Evolutionary conservation across 202 grass and related monocot species (phyloP), one percentile per base, ranked within the genome.

Genomic region (Schoenoplectus triqueter): DNA sequence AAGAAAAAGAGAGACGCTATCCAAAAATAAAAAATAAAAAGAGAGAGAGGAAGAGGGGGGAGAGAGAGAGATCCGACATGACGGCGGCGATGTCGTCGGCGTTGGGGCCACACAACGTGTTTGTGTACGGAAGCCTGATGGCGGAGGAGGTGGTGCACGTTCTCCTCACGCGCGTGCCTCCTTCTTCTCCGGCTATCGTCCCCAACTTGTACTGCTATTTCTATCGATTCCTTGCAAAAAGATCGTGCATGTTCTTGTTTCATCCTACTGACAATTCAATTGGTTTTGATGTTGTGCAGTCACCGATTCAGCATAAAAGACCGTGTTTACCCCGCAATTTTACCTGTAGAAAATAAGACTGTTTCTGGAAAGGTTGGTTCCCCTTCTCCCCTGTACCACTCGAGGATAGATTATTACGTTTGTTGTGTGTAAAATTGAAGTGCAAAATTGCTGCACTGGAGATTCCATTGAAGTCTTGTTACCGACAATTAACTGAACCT

Each of bases 41-140:
- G 31, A 31, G 31, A 31, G 31, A 31, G 31, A 31, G 5, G 7
- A 65, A 39, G 69, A 50, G 72, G 6, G 40, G 59, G 4, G 11
- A 42, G 77, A 80, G 20, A 41, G 57, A 65, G 79, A 18, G 59
- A 9, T 73, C 73, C 5, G 8, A 14, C n/a, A 22, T 83, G 68
- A 57, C 83, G 1, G 45, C 73, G 5, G 46, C 82, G 56, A 10
- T 60, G 20, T 67, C 45, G 4, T 45, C 7, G 13, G 52, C 4
- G 11, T 65, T 69, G 4, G 85, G 82, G 11, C 7, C 61, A 64
- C 91, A 91, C 91, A 92, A 6, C 84, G 91, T 98, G 76, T 98
- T 98, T 83, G 93, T 95, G 4, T 98, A 98, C 90, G 96, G 91
- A 71, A 98, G 90, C 84, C 88, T 98, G 17, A 92, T 94, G 90